phyloP scores from a whole-genome alignment of 2,329 filamentous ascomycete species.

The Claviceps purpurea region DNA sequence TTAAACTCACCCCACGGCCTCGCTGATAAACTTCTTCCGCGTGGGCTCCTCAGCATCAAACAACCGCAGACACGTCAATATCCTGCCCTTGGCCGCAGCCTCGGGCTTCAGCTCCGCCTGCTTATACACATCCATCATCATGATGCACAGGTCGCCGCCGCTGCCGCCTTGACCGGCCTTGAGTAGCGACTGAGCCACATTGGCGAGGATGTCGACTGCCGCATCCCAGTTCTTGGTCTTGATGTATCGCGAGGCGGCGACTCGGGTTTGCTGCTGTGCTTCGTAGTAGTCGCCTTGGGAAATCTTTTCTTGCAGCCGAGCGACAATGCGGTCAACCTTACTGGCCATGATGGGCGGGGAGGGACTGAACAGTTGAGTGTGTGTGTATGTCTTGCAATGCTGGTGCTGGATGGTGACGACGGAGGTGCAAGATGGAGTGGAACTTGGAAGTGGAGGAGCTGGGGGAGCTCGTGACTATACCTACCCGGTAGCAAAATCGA shows the following conservation, averaged over 20 bases:
- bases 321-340: constrained; percentile 37
- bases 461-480: background rate
- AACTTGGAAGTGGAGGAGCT: background rate
- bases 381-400: background rate
- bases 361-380: background rate
- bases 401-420: background rate
- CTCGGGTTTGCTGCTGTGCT: constrained; percentile 94
- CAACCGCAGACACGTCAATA: constrained; percentile 66
- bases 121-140: constrained; percentile 82
- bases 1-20: constrained; percentile 57
- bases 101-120: constrained; percentile 73
- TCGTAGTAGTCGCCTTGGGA: constrained; percentile 90
- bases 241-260: constrained; percentile 86
- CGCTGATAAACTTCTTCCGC: constrained; percentile 80
- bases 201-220: constrained; percentile 75
- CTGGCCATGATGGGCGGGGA: constrained; percentile 19
- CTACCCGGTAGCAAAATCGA: background rate
- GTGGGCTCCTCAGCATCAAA: constrained; percentile 79
- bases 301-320: constrained; percentile 71
- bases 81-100: constrained; percentile 55
- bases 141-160: constrained; percentile 76
- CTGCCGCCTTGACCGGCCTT: constrained; percentile 89
- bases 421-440: background rate
- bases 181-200: constrained; percentile 72
- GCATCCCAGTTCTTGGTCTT: constrained; percentile 75